A percentile compares a stretch with the other conserved stretches of the same genome.
Conservation (phyloP, 495 filamentous ascomycete species). For the Niebla homalea region DNA sequence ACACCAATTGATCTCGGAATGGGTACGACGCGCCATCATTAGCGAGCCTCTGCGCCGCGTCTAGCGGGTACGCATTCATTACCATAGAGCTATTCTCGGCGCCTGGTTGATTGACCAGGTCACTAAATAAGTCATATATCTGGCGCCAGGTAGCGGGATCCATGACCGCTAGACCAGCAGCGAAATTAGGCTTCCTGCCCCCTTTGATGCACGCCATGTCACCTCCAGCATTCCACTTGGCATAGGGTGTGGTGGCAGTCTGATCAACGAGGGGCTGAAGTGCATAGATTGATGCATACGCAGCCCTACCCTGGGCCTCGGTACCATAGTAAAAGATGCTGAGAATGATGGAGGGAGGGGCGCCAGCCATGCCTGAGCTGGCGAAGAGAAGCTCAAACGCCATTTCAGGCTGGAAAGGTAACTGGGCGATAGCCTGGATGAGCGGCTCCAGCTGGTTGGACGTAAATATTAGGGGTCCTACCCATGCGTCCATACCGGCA, state of each 20-base stretch:
- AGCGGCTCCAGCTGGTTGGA: slow-evolving; percentile 6
- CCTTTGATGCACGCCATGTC: slow-evolving; percentile 21
- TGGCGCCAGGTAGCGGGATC: slow-evolving; percentile 10
- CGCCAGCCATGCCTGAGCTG: background rate
- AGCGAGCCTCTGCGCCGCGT: background rate
- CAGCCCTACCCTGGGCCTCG: slow-evolving; percentile 4
- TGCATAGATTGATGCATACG: slow-evolving; percentile 17
- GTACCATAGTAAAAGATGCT: slow-evolving; percentile 17
- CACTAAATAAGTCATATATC: slow-evolving; percentile 3
- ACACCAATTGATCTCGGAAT: background rate
- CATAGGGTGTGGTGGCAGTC: slow-evolving; percentile 17
- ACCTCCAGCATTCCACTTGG: slow-evolving; percentile 17
- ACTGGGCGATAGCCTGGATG: slow-evolving; percentile 7
- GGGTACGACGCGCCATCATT: background rate
- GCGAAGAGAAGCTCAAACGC: slow-evolving; percentile 4
- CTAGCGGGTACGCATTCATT: slow-evolving; percentile 7
- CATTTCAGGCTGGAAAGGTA: slow-evolving; percentile 11
- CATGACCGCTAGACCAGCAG: slow-evolving; percentile 14
- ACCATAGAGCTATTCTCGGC: slow-evolving; percentile 3
- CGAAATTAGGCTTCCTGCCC: slow-evolving; percentile 20
- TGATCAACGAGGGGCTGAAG: slow-evolving; percentile 19
- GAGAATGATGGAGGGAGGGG: slow-evolving; percentile 8
- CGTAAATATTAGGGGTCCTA: slow-evolving; percentile 7
- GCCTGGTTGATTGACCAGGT: slow-evolving; percentile 3
- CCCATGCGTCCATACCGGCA: slow-evolving; percentile 17